Percentiles rank a stretch among this genome's conserved stretches.
These are phyloP conservation scores for Stygiomarasmius scandens DNA, from an alignment of 1,284 basidiomycete species.

Conservation along the genomic window DNA sequence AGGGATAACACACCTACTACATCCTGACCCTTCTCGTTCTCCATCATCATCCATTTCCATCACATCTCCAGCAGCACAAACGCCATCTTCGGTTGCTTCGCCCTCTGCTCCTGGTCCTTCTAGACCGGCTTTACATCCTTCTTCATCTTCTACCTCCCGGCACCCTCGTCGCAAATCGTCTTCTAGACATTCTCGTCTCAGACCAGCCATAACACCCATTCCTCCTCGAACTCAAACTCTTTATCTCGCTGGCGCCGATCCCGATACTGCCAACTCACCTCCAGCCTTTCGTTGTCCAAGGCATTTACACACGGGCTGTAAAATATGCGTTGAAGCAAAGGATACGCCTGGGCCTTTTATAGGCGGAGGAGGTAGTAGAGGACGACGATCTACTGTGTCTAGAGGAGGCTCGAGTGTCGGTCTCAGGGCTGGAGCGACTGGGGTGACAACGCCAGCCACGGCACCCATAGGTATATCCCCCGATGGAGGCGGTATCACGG, in stretches of 20 bases:
- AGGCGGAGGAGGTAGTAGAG: conserved; percentile 18
- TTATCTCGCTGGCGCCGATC: conserved; percentile 65
- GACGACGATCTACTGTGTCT: neutral
- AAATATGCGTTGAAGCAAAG: conserved; percentile 70
- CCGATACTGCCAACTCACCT: conserved; percentile 62
- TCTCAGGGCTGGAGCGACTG: neutral
- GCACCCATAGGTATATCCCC: conserved; percentile 37
- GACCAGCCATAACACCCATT: neutral
- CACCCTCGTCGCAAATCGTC: neutral
- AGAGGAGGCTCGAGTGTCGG: conserved; percentile 1
- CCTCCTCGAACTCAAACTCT: conserved; percentile 48
- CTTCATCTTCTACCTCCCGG: neutral
- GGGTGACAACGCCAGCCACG: conserved; percentile 27
- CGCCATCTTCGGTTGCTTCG: neutral
- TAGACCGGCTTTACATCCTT: neutral
- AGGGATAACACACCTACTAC: neutral
- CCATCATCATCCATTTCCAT: neutral
- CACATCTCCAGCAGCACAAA: neutral
- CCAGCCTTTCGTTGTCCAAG: conserved; percentile 69
- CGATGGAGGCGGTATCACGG: conserved; percentile 58
- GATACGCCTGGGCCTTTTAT: conserved; percentile 27
- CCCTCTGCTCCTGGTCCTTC: conserved; percentile 1
- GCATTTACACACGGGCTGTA: conserved; percentile 70
- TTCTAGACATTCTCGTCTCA: neutral
- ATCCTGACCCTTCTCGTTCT: neutral